Evolutionary conservation across 2,329 filamentous ascomycete genomes (phyloP), one percentile per base, ranked within the genome.

Genomic region (Ustilaginoidea virens): DNA sequence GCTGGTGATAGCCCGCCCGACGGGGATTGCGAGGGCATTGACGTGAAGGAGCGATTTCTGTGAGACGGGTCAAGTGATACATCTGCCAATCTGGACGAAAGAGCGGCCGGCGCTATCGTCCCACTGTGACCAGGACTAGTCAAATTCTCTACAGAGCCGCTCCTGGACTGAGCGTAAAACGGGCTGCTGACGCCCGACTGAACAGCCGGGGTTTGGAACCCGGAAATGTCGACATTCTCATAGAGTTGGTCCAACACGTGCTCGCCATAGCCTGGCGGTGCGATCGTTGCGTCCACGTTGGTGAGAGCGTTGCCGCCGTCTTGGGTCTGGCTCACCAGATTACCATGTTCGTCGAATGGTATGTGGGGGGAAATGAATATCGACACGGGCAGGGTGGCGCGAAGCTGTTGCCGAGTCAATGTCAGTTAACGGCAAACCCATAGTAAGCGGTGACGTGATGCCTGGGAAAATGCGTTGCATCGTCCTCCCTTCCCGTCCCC

Each of bases 341-440:
- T 77, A 42, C 92, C 90, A 35, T 87, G 71, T 29, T 92, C 83
- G 43, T 90, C 82, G 21, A 94, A 70, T 0, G 83, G 79, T 43
- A 93, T 74, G 46, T 90, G 90, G 1, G 90, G 87, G 5, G 90
- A 98, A 40, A 96, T 94, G 55, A 93, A 94, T 22, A 98, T 76
- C 31, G 83, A 83, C 11, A 96, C 70, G 2, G 90, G 86, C 18
- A 96, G 70, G 23, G 85, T 90, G 26, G 87, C 87, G 29, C 87
- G 78, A 29, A 94, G 70, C 74, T 80, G 39, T 23, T 13, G 7
- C 21, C 20, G 9, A 8, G 4, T 18, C 22, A 23, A 7, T 14
- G 21, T 35, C 13, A 32, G 27, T n/a, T n/a, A n/a, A n/a, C n/a
- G n/a, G n/a, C n/a, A n/a, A n/a, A n/a, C n/a, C n/a, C n/a, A n/a